Evolutionary conservation across 495 filamentous ascomycete genomes (phyloP).

Genomic region (Tuber melanosporum): DNA sequence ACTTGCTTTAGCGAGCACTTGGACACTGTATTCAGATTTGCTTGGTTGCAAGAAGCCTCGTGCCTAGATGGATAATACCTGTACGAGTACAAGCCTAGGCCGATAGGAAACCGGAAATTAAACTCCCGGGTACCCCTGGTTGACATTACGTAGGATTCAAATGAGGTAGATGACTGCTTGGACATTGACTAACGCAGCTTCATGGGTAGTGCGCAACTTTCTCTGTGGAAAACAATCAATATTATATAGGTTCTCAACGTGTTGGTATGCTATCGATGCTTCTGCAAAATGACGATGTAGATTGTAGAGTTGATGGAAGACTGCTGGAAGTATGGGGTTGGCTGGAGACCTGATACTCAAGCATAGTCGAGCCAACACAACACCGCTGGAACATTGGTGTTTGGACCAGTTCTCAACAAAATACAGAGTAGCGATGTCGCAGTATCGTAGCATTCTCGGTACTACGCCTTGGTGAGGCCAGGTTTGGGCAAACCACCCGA

Average conservation of each 20-base stretch:
- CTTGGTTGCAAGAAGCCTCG: neutral
- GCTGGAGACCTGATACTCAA: neutral
- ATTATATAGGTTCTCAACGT: neutral
- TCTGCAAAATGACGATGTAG: neutral
- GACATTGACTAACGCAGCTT: neutral
- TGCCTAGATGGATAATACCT: neutral
- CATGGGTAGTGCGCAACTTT: neutral
- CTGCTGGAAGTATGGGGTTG: neutral
- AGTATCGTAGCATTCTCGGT: neutral
- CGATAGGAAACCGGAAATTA: neutral
- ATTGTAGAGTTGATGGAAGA: neutral
- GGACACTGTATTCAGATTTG: neutral
- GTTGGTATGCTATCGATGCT: neutral
- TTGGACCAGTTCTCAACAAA: neutral
- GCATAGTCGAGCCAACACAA: neutral
- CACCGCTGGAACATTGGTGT: neutral
- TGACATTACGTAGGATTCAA: neutral
- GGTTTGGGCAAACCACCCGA: neutral
- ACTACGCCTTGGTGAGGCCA: neutral
- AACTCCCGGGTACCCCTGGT: neutral
- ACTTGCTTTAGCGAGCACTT: neutral
- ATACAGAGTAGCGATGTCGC: neutral
- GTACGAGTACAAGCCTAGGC: neutral
- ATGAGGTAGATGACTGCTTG: neutral
- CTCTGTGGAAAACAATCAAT: neutral